phyloP scores from a whole-genome alignment of 2,329 filamentous ascomycete genomes.

The Trichoderma endophyticum region DNA sequence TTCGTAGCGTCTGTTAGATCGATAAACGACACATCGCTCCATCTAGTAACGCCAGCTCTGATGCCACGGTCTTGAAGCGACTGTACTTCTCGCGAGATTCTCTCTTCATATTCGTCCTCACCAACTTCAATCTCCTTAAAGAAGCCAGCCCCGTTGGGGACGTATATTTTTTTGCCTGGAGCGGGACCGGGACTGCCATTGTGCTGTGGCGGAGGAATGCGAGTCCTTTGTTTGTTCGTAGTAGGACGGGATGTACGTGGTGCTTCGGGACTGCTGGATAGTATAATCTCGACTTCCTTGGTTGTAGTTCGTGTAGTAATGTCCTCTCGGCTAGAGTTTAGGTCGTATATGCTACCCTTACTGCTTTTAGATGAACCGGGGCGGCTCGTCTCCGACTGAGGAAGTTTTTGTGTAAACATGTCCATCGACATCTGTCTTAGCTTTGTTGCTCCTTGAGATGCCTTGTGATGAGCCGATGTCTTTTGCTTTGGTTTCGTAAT shows the following conservation, averaged over 20 bases:
- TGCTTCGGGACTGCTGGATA: neutral
- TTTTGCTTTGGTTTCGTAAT: neutral
- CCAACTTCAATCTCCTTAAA: constrained; percentile 34
- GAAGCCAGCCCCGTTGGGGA: constrained; percentile 40
- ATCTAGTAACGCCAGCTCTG: constrained; percentile 23
- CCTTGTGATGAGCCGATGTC: neutral
- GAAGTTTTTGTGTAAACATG: constrained; percentile 25
- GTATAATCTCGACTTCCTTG: constrained; percentile 19
- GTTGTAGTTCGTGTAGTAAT: constrained; percentile 11
- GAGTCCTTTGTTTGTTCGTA: neutral
- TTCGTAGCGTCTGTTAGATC: constrained; percentile 28
- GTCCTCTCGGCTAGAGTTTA: neutral
- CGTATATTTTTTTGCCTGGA: constrained; percentile 38
- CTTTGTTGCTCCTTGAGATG: constrained; percentile 18
- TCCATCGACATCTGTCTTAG: constrained; percentile 37
- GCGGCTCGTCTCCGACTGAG: constrained; percentile 1
- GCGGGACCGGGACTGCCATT: constrained; percentile 19
- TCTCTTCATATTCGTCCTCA: constrained; percentile 27
- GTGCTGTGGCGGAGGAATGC: neutral
- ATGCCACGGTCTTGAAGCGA: constrained; percentile 20
- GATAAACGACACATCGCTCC: constrained; percentile 35
- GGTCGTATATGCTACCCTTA: neutral
- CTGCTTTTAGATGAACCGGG: neutral
- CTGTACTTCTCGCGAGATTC: constrained; percentile 24
- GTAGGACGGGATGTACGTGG: neutral